phyloP scores from a whole-genome alignment of 768 basidiomycete genomes.

The Rhodotorula diobovata region DNA sequence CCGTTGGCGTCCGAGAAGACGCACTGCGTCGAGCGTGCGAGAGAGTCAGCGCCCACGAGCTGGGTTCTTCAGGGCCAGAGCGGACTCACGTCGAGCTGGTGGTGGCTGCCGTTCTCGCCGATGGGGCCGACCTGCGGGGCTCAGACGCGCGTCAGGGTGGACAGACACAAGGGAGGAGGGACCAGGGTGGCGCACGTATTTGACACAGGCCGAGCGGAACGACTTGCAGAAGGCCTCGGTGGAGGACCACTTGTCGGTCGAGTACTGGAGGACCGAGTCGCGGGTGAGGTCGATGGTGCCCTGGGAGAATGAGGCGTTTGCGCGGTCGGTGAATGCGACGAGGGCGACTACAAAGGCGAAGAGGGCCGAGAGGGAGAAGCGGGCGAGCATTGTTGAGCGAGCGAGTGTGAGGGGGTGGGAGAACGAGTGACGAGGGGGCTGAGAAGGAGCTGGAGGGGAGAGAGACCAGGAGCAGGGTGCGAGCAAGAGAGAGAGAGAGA shows the following conservation, averaged over 20 bases:
- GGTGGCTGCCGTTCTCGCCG: slow-evolving; percentile 2
- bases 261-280: slow-evolving; percentile 19
- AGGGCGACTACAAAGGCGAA: slow-evolving; percentile 2
- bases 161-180: background rate
- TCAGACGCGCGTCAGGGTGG: too few relatives aligned
- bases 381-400: slow-evolving; percentile 6
- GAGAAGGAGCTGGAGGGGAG: background rate
- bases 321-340: background rate
- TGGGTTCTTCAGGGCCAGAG: background rate
- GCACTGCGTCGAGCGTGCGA: background rate
- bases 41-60: background rate
- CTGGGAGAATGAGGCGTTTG: slow-evolving; percentile 12
- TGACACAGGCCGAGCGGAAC: slow-evolving; percentile 18
- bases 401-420: background rate
- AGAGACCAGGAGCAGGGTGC: background rate
- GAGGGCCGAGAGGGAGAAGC: slow-evolving; percentile 4
- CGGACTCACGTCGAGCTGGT: slow-evolving; percentile 4
- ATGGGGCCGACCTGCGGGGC: background rate
- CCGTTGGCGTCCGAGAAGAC: slow-evolving; percentile 8
- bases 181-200: slow-evolving; percentile 2
- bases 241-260: background rate
- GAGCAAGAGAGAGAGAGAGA: background rate
- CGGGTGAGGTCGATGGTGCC: slow-evolving; percentile 12
- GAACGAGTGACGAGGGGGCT: background rate
- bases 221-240: slow-evolving; percentile 27